Conservation (phyloP, 129 eudicot species). For the Glebionis coronaria region DNA sequence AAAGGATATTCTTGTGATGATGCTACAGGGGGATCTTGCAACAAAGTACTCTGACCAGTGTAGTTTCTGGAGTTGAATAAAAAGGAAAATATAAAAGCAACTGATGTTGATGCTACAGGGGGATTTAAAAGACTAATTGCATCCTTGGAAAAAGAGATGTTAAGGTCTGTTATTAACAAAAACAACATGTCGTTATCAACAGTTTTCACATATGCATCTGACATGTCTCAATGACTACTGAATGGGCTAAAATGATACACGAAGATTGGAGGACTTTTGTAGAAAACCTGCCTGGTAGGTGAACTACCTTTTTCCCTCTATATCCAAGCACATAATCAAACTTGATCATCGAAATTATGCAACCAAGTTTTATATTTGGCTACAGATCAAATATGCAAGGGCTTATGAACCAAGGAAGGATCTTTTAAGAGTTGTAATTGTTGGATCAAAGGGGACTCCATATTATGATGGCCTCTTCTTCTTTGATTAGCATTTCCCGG, state of each 20-base stretch:
- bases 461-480: conserved; percentile 84
- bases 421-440: conserved; percentile 68
- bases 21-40: conserved; percentile 62
- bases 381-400: conserved; percentile 62
- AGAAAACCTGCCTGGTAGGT: conserved; percentile 59
- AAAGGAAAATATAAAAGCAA: conserved; percentile 46
- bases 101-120: conserved; percentile 44
- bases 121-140: conserved; percentile 51
- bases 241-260: conserved; percentile 60
- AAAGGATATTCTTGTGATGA: not conserved
- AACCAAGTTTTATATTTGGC: not conserved
- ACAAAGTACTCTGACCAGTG: conserved; percentile 92
- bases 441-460: conserved; percentile 88
- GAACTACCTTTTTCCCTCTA: not conserved
- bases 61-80: conserved; percentile 61
- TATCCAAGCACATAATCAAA: not conserved
- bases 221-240: conserved; percentile 31
- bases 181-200: not conserved
- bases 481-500: conserved; percentile 60
- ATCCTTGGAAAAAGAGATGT: conserved; percentile 63
- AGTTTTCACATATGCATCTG: not conserved
- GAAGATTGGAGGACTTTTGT: conserved; percentile 70
- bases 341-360: too few species aligned
- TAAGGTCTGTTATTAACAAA: conserved; percentile 45
- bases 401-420: conserved; percentile 79